Base-by-base conservation (phyloP, 208 protist genomes). In the Blastocrithidia nonstop region DNA sequence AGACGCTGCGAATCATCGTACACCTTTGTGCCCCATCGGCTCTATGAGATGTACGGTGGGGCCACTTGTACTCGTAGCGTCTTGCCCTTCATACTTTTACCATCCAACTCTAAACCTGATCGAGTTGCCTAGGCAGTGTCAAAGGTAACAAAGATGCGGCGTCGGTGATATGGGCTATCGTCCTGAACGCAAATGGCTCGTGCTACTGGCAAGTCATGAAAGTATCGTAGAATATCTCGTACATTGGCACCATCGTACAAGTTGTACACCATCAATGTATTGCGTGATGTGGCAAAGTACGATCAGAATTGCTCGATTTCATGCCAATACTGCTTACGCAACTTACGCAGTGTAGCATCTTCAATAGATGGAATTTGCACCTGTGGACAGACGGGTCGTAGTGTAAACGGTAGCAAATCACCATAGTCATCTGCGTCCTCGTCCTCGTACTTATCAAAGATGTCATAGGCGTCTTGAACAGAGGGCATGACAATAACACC, bases 371-470 rank as follows among this genome's bases (percentile, higher is more conserved):
- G 81, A 17, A 90, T 77, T 9, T 60, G 51, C 1, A 80, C 62
- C 0, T 84, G 61, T 20, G 75, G 76, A 5, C 60, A 35, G 9
- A 90, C 71, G 17, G 81, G 81, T 3, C 81, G 81, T 32, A 90
- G 62, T 39, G 74, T 59, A 51, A 90, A 90, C 1, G 70, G 72
- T n/a, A 90, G 54, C 6, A 83, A 27, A 35, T 79, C 76, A 17
- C 72, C 69, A 28, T 90, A 75, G 54, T 90, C 81, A 52, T 90
- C 81, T 6, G 69, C 79, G 56, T 90, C 81, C 44, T 90, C 81
- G 48, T 90, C 81, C 42, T 90, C 81, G 57, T 90, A 90, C 53
- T 66, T 73, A 45, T 90, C 81, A 32, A 90, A 66, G 6, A 90
- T 23, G 55, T 90, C 81, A 51, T 60, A 76, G 19, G 69, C 81